Base-by-base conservation (phyloP, 2,329 filamentous ascomycete genomes). In the Verticillium nubilum region DNA sequence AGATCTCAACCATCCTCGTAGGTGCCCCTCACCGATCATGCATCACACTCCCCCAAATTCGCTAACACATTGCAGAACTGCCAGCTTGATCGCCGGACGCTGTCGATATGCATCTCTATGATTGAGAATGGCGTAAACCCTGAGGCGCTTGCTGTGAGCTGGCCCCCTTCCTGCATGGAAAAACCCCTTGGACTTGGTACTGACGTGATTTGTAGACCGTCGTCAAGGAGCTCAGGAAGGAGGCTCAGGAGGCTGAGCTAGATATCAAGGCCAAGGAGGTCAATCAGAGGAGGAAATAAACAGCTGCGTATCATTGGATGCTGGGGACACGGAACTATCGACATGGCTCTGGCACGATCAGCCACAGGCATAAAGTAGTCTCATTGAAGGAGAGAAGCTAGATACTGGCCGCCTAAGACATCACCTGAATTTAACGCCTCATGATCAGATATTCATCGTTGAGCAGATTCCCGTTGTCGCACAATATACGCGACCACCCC, bases 91-190 rank as follows among this genome's bases (percentile, higher is more conserved):
- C 87, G 94, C 31, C 89, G 92, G 58, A 92, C 93, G 23, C 81
- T 99, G 19, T 97, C 93, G 3, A 91, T 97, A 63, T 99, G 95
- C 75, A 94, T 98, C 61, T 97, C 92, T 58, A 84, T 99, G 74
- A 96, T 99, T 67, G 95, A 99, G 76, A 97, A 97, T 70, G 95
- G 95, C 15, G 92, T 98, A 29, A 97, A 97, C 70, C 95, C 95
- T 0, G 94, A 98, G 73, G 95, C 94, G 1, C 80, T 99, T 31
- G 93, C 94, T 26, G 95, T 98, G 82, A 70, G 91, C 37, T 35
- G 10, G 10, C 13, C 1, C 52, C 25, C 26, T 28, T 6, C 47
- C 47, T 37, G 13, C 17, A 10, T 10, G 2, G 29, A 31, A 3
- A 31, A 4, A 7, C 47, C 19, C 47, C 69, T 25, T 27, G 35